These are phyloP conservation scores for Coemansia sp. DNA, from an alignment of 192 early-diverging fungal species.

Conservation along the genomic window DNA sequence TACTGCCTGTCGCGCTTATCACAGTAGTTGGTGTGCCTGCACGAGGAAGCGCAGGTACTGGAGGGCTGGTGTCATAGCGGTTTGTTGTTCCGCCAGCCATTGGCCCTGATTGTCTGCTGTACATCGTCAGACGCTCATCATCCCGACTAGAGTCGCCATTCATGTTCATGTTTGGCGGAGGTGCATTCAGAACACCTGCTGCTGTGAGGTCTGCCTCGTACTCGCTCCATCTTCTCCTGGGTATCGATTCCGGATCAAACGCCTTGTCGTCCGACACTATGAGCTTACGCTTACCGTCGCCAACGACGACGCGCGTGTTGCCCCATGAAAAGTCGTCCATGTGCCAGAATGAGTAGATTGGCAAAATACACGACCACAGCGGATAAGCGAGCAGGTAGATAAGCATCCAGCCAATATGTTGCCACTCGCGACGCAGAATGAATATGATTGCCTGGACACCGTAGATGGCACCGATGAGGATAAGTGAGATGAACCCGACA, in stretches of 20 bases:
- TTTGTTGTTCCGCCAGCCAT: constrained; percentile 16
- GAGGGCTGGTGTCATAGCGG: constrained; percentile 15
- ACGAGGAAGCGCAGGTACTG: constrained; percentile 18
- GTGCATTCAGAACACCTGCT: constrained; percentile 39
- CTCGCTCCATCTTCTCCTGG: constrained; percentile 81
- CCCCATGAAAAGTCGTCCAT: constrained; percentile 99
- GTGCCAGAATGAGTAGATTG: constrained; percentile 97
- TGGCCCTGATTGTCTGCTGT: constrained; percentile 24
- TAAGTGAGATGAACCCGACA: constrained; percentile 80
- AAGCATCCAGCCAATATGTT: constrained; percentile 80
- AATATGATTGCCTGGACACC: constrained; percentile 88
- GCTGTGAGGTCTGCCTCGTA: constrained; percentile 78
- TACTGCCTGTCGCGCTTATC: constrained; percentile 21
- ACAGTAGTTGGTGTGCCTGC: constrained; percentile 34
- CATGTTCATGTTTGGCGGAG: constrained; percentile 50
- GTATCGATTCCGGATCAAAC: constrained; percentile 86
- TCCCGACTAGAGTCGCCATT: constrained; percentile 38
- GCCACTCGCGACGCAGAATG: constrained; percentile 74
- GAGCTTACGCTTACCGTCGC: constrained; percentile 66
- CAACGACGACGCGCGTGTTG: constrained; percentile 85
- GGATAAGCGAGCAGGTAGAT: constrained; percentile 89
- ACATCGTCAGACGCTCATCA: constrained; percentile 36
- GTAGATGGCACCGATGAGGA: constrained; percentile 80
- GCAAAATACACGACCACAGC: constrained; percentile 88
- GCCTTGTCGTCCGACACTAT: constrained; percentile 70